Percentiles rank a stretch among this genome's conserved stretches.
phyloP scores from a whole-genome alignment of 2,329 filamentous ascomycete genomes.

The Penicillium occitanis region DNA sequence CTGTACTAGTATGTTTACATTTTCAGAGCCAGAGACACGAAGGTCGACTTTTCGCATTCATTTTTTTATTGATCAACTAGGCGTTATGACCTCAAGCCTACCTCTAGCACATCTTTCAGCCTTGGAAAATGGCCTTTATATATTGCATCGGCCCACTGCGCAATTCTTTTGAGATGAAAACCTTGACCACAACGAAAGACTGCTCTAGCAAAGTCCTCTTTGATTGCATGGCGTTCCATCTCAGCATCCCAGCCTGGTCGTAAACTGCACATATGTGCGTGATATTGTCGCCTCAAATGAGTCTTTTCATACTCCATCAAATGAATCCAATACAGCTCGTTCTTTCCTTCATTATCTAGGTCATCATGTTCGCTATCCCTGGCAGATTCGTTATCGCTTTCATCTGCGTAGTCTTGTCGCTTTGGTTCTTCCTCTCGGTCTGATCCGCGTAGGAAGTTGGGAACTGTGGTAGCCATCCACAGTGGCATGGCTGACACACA shows the following conservation, averaged over 20 bases:
- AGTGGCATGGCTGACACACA: slow-evolving; percentile 25
- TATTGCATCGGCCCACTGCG: slow-evolving; percentile 7
- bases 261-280: slow-evolving; percentile 23
- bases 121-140: neutral
- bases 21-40: no score
- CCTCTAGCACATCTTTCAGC: slow-evolving; percentile 1
- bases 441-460: slow-evolving; percentile 19
- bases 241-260: slow-evolving; percentile 17
- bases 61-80: neutral
- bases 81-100: neutral
- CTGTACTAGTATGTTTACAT: neutral
- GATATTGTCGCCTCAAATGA: slow-evolving; percentile 23
- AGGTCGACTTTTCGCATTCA: no score
- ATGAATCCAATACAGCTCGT: slow-evolving; percentile 23
- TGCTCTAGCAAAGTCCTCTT: neutral
- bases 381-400: neutral
- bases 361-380: neutral
- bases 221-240: neutral
- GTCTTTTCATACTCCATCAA: slow-evolving; percentile 24
- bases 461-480: slow-evolving; percentile 24
- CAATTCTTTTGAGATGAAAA: neutral
- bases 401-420: slow-evolving; percentile 16
- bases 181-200: neutral
- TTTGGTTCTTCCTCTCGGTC: slow-evolving; percentile 13
- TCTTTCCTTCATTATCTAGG: slow-evolving; percentile 7